Evolutionary conservation across 2,329 filamentous ascomycete species (phyloP), one percentile per base, ranked within the genome.

Genomic region (Rhynchosporium secalis): DNA sequence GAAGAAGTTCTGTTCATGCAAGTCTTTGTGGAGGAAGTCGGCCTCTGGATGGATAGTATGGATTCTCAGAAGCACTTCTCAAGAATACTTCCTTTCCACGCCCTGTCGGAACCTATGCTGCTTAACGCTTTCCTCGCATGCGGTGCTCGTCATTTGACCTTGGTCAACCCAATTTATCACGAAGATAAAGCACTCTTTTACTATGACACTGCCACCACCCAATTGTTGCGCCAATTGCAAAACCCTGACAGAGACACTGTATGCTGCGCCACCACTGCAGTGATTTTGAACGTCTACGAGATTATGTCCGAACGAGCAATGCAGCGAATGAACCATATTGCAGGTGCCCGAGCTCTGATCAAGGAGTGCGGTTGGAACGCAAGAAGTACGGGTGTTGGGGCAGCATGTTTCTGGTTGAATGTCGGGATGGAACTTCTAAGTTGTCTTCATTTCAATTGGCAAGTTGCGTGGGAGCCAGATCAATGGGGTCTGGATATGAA

Each of bases 361-460:
- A 91, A 92, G 65, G 92, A 96, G 72, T 96, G 92, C 71, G 86
- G 87, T 4, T 97, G 94, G 94, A 89, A 91, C 70, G 91, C 91
- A 0, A 85, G 81, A 65, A 90, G 90, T 41, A 83, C 82, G 1
- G 92, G 93, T 0, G 85, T 96, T 26, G 93, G 92, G 0, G 85
- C 87, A 0, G 92, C 93, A 0, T 97, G 93, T 75, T 97, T 97
- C 77, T 97, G 94, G 93, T 80, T 97, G 43, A 96, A 96, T 70
- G 87, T 96, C 15, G 89, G 89, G 15, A 89, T 96, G 82, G 94
- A 98, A 74, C 80, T 97, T n/a, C 80, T 97, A 33, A 91, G 86
- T 66, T 96, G 92, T 74, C 79, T 97, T 15, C 88, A 91, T 67
- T 92, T 92, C 76, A 92, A 94, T 73, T 96, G 91, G 89, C 84